Evolutionary conservation across 2,329 filamentous ascomycete genomes (phyloP).

Genomic region (Paecilomyces variotii): DNA sequence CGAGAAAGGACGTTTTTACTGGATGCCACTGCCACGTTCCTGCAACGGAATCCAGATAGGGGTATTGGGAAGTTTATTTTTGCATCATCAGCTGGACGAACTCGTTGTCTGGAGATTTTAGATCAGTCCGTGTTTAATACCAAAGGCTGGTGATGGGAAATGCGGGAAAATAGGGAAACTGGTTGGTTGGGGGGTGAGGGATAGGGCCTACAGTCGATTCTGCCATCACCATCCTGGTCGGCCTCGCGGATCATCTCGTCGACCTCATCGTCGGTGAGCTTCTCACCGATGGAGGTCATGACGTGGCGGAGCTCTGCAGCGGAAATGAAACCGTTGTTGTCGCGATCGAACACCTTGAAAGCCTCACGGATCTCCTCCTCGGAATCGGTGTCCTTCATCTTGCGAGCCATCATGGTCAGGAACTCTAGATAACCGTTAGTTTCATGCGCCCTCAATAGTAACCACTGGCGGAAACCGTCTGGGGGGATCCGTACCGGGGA

Average conservation of each 20-base stretch:
- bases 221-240: constrained; percentile 80
- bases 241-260: constrained; percentile 91
- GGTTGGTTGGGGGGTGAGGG: not conserved
- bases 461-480: not conserved
- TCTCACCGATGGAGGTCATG: constrained; percentile 88
- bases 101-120: constrained; percentile 61
- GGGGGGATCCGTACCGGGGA: constrained; percentile 58
- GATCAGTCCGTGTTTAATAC: not conserved
- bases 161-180: not conserved
- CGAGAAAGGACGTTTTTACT: not conserved
- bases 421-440: constrained; percentile 53
- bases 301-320: constrained; percentile 81
- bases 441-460: not conserved
- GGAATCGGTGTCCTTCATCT: constrained; percentile 90
- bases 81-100: constrained; percentile 96
- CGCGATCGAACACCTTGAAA: constrained; percentile 84
- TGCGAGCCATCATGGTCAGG: constrained; percentile 87
- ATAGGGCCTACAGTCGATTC: constrained; percentile 67
- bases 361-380: constrained; percentile 86
- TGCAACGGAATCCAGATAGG: constrained; percentile 6
- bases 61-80: constrained; percentile 53
- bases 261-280: constrained; percentile 82
- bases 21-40: not conserved
- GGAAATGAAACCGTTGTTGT: constrained; percentile 88
- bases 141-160: not conserved